Base-by-base conservation (phyloP, 352 stramenopile species). In the Pythium folliculosum region DNA sequence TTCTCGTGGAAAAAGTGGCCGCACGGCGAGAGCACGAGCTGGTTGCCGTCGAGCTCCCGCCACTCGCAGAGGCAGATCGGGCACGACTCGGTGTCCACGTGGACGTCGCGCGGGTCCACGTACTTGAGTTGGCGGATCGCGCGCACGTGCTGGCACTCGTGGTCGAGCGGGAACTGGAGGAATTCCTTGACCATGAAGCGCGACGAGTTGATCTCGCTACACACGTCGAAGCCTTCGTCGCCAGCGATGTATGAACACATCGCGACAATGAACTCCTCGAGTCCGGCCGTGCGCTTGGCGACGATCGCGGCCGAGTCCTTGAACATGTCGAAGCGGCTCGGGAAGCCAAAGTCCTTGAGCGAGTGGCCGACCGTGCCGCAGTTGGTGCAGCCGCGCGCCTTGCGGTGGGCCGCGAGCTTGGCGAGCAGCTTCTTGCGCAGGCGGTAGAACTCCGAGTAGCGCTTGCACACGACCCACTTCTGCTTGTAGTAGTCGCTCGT, bases 401-500 rank as follows among this genome's bases (percentile, higher is more conserved):
- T 92, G 54, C 80, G 81, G 68, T 95, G 87, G 10, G 73, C 67
- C 5, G 75, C 65, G 10, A 95, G 74, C 44, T 79, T 77, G 16
- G 80, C 74, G 7, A 95, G 72, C 23, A 95, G 44, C 13, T 75
- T 76, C 71, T 95, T 95, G 57, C 87, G 87, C 21, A 95, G 70
- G 6, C 87, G 83, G 60, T 95, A 86, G 66, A 95, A 89, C 69
- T 95, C 87, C 22, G 87, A 95, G 71, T 92, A 95, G 49, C 87
- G 85, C 70, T 95, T 92, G 79, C 87, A 95, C 14, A 92, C 87
- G 64, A 95, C 81, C 87, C 87, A 95, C 66, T 91, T 91, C 65
- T 95, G 87, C 66, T 93, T 92, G 83, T 95, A 95, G 68, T 81
- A 95, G 59, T 95, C 87, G 71, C 85, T 92, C 21, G 87, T 91